phyloP scores from a whole-genome alignment of 2,329 filamentous ascomycete species.

The Podosphaera fusca region DNA sequence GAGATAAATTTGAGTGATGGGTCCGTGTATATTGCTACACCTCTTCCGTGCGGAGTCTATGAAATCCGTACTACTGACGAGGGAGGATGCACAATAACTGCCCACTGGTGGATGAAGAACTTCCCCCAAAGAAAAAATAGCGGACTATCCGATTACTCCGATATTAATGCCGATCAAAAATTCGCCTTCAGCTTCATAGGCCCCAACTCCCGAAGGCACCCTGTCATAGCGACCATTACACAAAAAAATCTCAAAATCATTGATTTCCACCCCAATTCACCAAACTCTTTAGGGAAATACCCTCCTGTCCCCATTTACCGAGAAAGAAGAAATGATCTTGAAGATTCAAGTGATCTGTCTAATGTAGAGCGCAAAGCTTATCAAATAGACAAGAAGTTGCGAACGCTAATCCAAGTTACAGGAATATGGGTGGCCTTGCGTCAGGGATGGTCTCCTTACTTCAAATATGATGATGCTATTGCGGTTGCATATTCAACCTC shows the following conservation, averaged over 20 bases:
- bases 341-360: conserved; percentile 5
- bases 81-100: conserved; percentile 33
- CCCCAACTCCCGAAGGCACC: conserved; percentile 43
- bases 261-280: conserved; percentile 39
- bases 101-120: conserved; percentile 53
- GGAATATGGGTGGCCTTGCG: conserved; percentile 28
- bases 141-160: conserved; percentile 10
- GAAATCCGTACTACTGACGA: conserved; percentile 36
- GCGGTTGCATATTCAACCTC: conserved; percentile 4
- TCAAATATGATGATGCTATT: conserved; percentile 15
- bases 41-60: conserved; percentile 32
- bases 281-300: conserved; percentile 24
- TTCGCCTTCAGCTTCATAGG: conserved; percentile 63
- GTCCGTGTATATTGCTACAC: conserved; percentile 30
- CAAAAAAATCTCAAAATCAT: conserved; percentile 41
- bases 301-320: conserved; percentile 14
- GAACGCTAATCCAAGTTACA: conserved; percentile 26
- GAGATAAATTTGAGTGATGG: conserved; percentile 47
- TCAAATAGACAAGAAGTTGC: conserved; percentile 22
- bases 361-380: conserved; percentile 16
- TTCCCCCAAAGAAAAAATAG: conserved; percentile 16
- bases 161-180: conserved; percentile 23
- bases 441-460: conserved; percentile 21
- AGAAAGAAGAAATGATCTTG: conserved; percentile 2
- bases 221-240: conserved; percentile 47